phyloP scores from a whole-genome alignment of 2,329 filamentous ascomycete species.

The Eutypa lata region DNA sequence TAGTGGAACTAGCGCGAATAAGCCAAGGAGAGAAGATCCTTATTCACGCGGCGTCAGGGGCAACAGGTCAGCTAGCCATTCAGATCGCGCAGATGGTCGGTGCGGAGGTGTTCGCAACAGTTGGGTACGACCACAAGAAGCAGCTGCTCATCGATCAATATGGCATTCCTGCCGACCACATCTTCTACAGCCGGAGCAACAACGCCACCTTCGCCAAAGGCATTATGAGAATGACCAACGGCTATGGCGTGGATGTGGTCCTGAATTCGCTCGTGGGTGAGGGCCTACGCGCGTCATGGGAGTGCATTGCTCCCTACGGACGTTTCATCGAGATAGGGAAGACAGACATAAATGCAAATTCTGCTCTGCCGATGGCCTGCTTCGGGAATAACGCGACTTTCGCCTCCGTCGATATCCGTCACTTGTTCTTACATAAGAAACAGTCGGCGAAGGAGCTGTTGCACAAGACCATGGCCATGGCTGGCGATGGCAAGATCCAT shows the following conservation, averaged over 20 bases:
- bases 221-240: neutral
- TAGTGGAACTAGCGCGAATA: neutral
- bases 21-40: constrained; percentile 3
- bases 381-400: neutral
- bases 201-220: constrained; percentile 1
- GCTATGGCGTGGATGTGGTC: too few species aligned
- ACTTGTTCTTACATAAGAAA: neutral
- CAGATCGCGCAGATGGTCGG: constrained; percentile 4
- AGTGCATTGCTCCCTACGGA: too few species aligned
- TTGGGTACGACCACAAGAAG: constrained; percentile 4
- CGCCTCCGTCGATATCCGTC: neutral
- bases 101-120: constrained; percentile 9
- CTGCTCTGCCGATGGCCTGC: neutral
- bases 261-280: too few species aligned
- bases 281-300: too few species aligned
- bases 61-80: constrained; percentile 6
- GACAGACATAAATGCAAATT: constrained; percentile 20
- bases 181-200: constrained; percentile 11
- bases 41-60: constrained; percentile 6
- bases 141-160: neutral
- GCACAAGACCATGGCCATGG: neutral
- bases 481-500: neutral
- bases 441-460: neutral
- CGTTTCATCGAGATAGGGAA: too few species aligned
- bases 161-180: constrained; percentile 1